These are phyloP conservation scores for Hibiscus mutabilis DNA, from an alignment of 345 rosid genomes.

Conservation along the genomic window DNA sequence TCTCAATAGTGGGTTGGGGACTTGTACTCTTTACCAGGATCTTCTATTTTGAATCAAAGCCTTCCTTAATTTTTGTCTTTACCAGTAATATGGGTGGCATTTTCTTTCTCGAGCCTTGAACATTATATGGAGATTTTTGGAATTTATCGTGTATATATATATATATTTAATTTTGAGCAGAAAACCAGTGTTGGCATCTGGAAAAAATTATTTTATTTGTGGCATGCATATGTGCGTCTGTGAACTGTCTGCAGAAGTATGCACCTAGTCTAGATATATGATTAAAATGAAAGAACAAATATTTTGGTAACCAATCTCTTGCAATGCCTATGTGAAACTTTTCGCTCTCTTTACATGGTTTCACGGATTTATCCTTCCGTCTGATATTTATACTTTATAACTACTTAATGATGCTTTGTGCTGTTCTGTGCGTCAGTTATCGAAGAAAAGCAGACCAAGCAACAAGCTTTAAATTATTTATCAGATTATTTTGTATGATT, in stretches of 20 bases:
- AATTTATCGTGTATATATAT: too few species aligned
- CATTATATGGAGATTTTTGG: too few species aligned
- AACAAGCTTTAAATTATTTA: background rate
- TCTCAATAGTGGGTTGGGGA: background rate
- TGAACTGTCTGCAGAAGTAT: background rate
- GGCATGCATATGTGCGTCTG: background rate
- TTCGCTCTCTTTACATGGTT: background rate
- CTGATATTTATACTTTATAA: background rate
- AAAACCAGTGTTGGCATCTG: background rate
- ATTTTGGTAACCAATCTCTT: background rate
- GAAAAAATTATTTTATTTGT: background rate
- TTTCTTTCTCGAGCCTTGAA: too few species aligned
- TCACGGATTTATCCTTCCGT: too few species aligned
- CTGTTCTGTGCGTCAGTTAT: background rate
- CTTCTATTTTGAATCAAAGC: background rate
- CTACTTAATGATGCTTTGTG: background rate
- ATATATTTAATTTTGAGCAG: too few species aligned
- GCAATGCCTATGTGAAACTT: background rate
- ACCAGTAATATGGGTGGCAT: too few species aligned
- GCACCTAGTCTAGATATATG: background rate
- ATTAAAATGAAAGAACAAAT: background rate
- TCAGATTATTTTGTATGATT: slow-evolving; percentile 5
- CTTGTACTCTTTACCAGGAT: background rate
- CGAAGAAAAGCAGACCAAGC: background rate
- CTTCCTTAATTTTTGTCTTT: background rate